These are phyloP conservation scores for Hypoxylon trugodes DNA, from an alignment of 495 filamentous ascomycete genomes.

Conservation along the genomic window DNA sequence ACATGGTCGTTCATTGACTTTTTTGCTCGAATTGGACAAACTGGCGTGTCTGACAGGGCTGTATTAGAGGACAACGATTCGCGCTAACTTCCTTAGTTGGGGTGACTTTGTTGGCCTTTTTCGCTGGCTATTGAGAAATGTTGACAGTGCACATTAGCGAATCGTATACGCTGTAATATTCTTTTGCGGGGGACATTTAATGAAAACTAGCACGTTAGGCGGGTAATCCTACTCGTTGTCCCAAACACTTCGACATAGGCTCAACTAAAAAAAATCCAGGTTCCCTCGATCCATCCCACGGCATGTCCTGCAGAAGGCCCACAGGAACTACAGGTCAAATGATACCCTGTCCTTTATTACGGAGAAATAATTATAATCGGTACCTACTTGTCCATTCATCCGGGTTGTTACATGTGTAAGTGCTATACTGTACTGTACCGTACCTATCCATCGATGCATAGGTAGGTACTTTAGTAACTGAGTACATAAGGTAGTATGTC, in stretches of 20 bases:
- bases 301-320: constrained; percentile 26
- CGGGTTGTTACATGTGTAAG: too few relatives aligned
- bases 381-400: neutral
- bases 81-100: constrained; percentile 10
- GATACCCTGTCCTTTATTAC: constrained; percentile 13
- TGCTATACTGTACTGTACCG: neutral
- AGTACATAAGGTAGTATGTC: constrained; percentile 4
- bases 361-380: neutral
- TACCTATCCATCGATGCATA: neutral
- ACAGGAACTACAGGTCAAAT: constrained; percentile 29
- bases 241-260: constrained; percentile 16
- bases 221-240: constrained; percentile 2
- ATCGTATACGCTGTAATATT: too few relatives aligned
- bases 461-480: neutral
- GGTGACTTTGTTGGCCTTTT: too few relatives aligned
- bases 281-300: constrained; percentile 17
- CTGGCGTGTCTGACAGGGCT: neutral
- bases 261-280: constrained; percentile 17
- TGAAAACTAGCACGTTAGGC: neutral
- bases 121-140: too few relatives aligned
- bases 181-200: too few relatives aligned
- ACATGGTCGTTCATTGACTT: too few relatives aligned
- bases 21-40: too few relatives aligned
- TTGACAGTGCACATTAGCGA: too few relatives aligned
- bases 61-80: constrained; percentile 10